Percentiles rank a stretch among this genome's conserved stretches.
These are phyloP conservation scores for Phyllosticta paracitricarpa DNA, from an alignment of 2,329 filamentous ascomycete genomes.

Conservation along the genomic window DNA sequence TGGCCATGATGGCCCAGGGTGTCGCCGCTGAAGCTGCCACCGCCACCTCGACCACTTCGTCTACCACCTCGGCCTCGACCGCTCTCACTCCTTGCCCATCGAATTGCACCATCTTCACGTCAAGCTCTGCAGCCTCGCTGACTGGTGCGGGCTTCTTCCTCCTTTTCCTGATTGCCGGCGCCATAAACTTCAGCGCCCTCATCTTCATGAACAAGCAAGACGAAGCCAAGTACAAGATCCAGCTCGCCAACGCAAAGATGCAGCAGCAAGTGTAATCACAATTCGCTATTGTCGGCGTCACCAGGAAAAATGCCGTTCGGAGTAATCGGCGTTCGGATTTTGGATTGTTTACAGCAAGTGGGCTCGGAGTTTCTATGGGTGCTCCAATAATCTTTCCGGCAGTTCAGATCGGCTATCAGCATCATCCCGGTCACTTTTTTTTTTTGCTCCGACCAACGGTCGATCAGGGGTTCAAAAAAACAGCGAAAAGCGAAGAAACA, in stretches of 20 bases:
- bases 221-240: not conserved
- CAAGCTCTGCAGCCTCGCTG: not conserved
- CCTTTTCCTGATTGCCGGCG: not conserved
- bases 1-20: not conserved
- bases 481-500: not conserved
- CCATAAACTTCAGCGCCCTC: not conserved
- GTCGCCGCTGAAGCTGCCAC: not conserved
- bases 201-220: constrained; percentile 1
- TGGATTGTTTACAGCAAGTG: not conserved
- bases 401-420: not conserved
- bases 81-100: constrained; percentile 3
- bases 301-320: not conserved
- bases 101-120: constrained; percentile 6
- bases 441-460: not conserved
- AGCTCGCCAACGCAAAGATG: not conserved
- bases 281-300: not conserved
- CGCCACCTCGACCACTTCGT: not conserved
- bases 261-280: not conserved
- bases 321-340: not conserved
- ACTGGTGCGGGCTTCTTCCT: not conserved
- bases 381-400: not conserved
- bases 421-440: not conserved
- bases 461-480: not conserved
- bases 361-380: not conserved
- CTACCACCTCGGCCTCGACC: not conserved